Evolutionary conservation across 2,329 filamentous ascomycete species (phyloP).

Genomic region (Didymella glomerata): DNA sequence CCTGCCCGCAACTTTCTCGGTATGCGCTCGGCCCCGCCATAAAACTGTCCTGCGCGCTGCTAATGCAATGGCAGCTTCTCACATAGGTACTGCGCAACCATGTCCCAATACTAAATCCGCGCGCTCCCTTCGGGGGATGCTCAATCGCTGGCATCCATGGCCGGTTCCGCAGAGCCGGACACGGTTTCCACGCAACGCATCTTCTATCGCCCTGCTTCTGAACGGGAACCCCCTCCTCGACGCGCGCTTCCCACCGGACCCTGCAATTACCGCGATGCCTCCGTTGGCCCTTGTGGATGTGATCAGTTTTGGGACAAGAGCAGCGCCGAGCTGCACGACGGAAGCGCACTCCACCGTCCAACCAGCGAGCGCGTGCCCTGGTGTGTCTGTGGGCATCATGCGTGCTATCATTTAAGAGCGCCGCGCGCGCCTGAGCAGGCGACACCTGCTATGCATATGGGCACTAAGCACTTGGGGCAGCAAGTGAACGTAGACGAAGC

Average conservation of each 20-base stretch:
- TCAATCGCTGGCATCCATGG: slow-evolving; percentile 46
- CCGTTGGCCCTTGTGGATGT: slow-evolving; percentile 61
- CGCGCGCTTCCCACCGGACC: slow-evolving; percentile 58
- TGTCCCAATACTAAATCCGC: slow-evolving; percentile 42
- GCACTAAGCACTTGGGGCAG: slow-evolving; percentile 19
- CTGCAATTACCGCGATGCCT: slow-evolving; percentile 62
- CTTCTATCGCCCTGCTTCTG: slow-evolving; percentile 26
- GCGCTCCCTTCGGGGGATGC: slow-evolving; percentile 46
- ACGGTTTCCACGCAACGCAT: slow-evolving; percentile 30
- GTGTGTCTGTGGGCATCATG: slow-evolving; percentile 66
- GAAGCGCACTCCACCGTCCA: slow-evolving; percentile 35
- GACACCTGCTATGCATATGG: slow-evolving; percentile 24
- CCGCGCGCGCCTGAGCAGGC: slow-evolving; percentile 31
- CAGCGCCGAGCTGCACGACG: slow-evolving; percentile 45
- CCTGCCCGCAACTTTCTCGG: slow-evolving; percentile 37
- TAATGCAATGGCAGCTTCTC: slow-evolving; percentile 37
- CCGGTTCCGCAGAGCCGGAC: slow-evolving; percentile 42
- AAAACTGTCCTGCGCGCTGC: slow-evolving; percentile 27
- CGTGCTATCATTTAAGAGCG: slow-evolving; percentile 60
- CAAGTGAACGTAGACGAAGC: slow-evolving; percentile 23
- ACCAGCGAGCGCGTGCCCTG: slow-evolving; percentile 49
- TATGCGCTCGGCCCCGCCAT: slow-evolving; percentile 41
- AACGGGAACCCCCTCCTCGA: slow-evolving; percentile 32
- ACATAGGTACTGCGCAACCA: slow-evolving; percentile 26
- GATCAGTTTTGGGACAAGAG: slow-evolving; percentile 60